A percentile compares a stretch with the other conserved stretches of the same genome.
Evolutionary conservation across 371 early-diverging fungal species (phyloP).

Genomic region (Mortierella sp.): DNA sequence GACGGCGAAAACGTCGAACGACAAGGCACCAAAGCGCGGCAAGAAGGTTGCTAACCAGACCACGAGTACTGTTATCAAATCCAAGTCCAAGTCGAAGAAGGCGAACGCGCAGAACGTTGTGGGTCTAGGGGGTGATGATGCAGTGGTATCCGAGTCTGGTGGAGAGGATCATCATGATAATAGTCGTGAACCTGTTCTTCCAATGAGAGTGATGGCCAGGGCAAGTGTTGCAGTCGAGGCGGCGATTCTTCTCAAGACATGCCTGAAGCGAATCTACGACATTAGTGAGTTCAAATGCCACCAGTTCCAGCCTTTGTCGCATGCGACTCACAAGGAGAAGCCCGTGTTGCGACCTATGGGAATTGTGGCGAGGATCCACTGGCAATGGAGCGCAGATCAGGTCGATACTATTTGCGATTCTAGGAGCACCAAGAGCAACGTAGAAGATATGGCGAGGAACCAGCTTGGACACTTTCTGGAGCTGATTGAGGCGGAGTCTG

Average conservation of each 20-base stretch:
- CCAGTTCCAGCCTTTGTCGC: conserved; percentile 45
- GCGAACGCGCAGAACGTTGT: conserved; percentile 19
- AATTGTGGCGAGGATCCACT: conserved; percentile 21
- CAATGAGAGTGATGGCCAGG: conserved; percentile 11
- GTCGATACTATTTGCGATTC: conserved; percentile 12
- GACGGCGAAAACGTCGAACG: neutral
- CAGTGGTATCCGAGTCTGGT: neutral
- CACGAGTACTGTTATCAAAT: neutral
- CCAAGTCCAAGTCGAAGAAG: conserved; percentile 20
- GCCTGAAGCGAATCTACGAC: conserved; percentile 47
- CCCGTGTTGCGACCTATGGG: conserved; percentile 31
- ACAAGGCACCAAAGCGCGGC: conserved; percentile 27
- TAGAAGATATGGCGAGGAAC: conserved; percentile 10
- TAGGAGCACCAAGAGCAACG: neutral
- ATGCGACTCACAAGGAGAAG: conserved; percentile 44
- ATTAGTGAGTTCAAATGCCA: conserved; percentile 45
- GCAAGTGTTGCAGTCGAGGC: conserved; percentile 37
- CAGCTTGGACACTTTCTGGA: conserved; percentile 34
- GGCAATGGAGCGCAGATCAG: conserved; percentile 29
- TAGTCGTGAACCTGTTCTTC: conserved; percentile 11
- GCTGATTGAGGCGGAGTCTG: conserved; percentile 45
- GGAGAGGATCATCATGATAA: conserved; percentile 6
- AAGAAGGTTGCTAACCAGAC: neutral
- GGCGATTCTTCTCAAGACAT: conserved; percentile 36
- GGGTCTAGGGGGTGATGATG: neutral